These are phyloP conservation scores for Mucor circinelloides DNA, from an alignment of 371 early-diverging fungal species.

Conservation along the genomic window DNA sequence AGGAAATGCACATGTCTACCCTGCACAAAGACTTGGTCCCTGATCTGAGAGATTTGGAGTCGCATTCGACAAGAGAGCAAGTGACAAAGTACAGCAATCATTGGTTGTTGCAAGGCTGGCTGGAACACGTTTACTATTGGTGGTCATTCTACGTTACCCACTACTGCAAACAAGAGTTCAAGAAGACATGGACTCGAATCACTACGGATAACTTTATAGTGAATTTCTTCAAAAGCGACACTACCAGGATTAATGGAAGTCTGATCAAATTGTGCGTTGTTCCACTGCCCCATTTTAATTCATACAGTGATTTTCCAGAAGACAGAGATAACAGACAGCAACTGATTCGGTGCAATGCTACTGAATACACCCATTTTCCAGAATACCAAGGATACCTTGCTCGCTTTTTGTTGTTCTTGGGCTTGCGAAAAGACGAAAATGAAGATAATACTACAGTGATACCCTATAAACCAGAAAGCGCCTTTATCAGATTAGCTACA, in stretches of 20 bases:
- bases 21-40: background rate
- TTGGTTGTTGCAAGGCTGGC: background rate
- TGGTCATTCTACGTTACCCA: background rate
- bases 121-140: background rate
- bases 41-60: conserved; percentile 2
- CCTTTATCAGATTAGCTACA: conserved; percentile 1
- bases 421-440: background rate
- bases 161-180: background rate
- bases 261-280: conserved; percentile 6
- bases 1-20: conserved; percentile 1
- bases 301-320: conserved; percentile 6
- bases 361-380: background rate
- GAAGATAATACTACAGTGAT: background rate
- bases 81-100: background rate
- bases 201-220: background rate
- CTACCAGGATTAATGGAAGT: background rate
- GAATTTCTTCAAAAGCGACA: background rate
- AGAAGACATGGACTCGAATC: background rate
- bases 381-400: background rate
- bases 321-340: background rate
- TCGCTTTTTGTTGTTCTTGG: background rate
- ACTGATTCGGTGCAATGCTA: background rate
- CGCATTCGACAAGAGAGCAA: conserved; percentile 8
- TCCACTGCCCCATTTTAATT: conserved; percentile 9
- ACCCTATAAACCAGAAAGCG: background rate